Evolutionary conservation across 2,329 filamentous ascomycete species (phyloP), one percentile per base, ranked within the genome.

Genomic region (Torrubiella hemipterigena): DNA sequence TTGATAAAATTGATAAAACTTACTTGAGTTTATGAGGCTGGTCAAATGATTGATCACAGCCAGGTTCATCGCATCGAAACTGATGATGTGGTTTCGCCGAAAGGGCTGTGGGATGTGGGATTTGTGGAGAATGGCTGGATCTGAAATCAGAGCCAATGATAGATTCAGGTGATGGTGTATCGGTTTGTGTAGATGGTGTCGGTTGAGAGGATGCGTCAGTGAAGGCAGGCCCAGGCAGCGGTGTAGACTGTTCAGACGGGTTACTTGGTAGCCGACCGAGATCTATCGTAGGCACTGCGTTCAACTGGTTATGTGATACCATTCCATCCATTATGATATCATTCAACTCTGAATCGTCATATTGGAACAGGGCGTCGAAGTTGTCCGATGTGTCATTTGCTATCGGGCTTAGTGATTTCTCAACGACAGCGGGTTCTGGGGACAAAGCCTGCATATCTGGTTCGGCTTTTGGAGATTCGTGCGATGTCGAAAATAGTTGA

Each of bases 21-120:
- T 56, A 70, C 66, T 74, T 75, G 13, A 76, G 56, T 43, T 75
- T 73, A 39, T 76, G 69, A 8, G 68, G 56, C 44, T 73, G 68
- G 35, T 73, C 68, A 42, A 75, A 75, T 1, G 52, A 42, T 34
- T 58, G 56, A 13, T 45, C 44, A 21, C 56, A 59, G 7, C 54
- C 54, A 30, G 51, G 49, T 36, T 57, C 54, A 34, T 54, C 48
- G 30, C 56, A 59, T 16, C 43, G 47, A 33, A 50, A 53, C 13
- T 42, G 21, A 13, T 51, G 51, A 13, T 40, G 46, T 21, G 27
- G 23, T 33, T 39, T 48, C 3, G 49, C 50, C 11, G 53, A 52
- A 6, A 44, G 30, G 9, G 42, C 42, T n/a, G 27, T 38, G 41
- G 35, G 41, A 12, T 33, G 30, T 7, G 34, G 44, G 16, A 47